Percentiles rank a stretch among this genome's conserved stretches.
Conservation (phyloP, 352 stramenopile species). For the Aphanomyces cochlioides region DNA sequence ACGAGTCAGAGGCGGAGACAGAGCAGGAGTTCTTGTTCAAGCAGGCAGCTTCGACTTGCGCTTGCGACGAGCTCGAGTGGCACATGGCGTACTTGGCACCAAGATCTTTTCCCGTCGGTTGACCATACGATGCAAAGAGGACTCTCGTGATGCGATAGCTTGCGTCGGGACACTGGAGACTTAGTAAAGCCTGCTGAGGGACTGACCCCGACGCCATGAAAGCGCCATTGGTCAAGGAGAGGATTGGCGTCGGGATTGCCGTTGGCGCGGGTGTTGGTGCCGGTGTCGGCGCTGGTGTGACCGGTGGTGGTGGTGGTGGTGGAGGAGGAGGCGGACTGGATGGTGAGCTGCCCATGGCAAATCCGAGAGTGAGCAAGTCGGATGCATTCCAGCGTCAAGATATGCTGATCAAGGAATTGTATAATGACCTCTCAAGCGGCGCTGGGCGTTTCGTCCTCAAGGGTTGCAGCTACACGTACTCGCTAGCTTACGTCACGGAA, state of each 20-base stretch:
- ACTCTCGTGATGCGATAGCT: slow-evolving; percentile 12
- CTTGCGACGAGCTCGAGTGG: not conserved
- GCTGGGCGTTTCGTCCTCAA: too few species aligned
- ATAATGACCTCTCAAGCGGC: too few species aligned
- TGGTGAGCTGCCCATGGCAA: not conserved
- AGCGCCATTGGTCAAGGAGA: slow-evolving; percentile 5
- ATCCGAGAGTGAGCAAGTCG: not conserved
- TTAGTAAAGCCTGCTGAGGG: not conserved
- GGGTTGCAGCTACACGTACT: too few species aligned
- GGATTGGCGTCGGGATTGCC: not conserved
- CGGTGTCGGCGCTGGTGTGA: not conserved
- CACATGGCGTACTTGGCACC: slow-evolving; percentile 9
- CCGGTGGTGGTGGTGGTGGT: not conserved
- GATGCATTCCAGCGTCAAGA: not conserved
- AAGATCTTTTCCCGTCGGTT: not conserved
- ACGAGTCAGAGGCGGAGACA: slow-evolving; percentile 2
- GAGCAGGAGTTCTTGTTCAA: slow-evolving; percentile 1
- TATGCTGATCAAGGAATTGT: not conserved
- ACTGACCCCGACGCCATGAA: not conserved
- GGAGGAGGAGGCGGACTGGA: not conserved
- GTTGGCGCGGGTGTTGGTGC: slow-evolving; percentile 12
- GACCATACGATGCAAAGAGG: slow-evolving; percentile 25
- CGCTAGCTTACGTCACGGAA: too few species aligned
- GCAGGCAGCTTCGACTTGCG: not conserved
- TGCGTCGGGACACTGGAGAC: not conserved